Percentiles rank a stretch among this genome's conserved stretches.
Evolutionary conservation across 495 filamentous ascomycete genomes (phyloP).

Genomic region (Pyrenopolyporus hunteri): DNA sequence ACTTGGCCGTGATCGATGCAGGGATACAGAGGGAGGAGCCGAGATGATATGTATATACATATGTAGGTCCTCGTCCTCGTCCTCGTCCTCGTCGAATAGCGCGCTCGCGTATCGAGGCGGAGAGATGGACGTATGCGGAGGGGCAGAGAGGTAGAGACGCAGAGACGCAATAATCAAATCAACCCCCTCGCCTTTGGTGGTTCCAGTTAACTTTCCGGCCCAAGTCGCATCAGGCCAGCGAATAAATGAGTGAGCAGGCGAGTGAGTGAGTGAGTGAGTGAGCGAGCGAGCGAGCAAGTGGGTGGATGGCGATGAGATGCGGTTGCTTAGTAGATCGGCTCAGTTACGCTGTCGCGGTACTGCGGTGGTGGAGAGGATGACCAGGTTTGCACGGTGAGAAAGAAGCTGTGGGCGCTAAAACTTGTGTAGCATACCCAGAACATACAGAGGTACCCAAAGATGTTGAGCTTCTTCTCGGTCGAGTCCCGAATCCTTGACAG

Average conservation of each 20-base stretch:
- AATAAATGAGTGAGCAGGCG: neutral
- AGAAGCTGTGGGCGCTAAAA: constrained; percentile 36
- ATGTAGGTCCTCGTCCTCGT: neutral
- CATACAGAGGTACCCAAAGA: too few species aligned
- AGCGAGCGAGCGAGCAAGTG: neutral
- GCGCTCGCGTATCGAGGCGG: constrained; percentile 22
- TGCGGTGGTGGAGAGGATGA: constrained; percentile 15
- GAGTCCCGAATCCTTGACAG: constrained; percentile 26
- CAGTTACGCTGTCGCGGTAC: constrained; percentile 5
- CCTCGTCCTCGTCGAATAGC: constrained; percentile 3
- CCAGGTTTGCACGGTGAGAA: constrained; percentile 28
- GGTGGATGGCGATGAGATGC: neutral
- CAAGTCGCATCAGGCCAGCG: constrained; percentile 1
- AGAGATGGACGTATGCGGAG: neutral
- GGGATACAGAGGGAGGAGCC: neutral
- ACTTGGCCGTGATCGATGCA: neutral
- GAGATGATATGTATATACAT: neutral
- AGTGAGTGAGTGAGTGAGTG: neutral
- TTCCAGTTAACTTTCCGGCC: constrained; percentile 21
- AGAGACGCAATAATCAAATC: constrained; percentile 14
- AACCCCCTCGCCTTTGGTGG: neutral
- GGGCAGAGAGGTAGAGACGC: constrained; percentile 8
- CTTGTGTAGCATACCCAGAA: constrained; percentile 11
- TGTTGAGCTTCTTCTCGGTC: constrained; percentile 29
- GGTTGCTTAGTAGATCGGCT: constrained; percentile 17